These are phyloP conservation scores for Nidularia sp. DNA, from an alignment of 768 basidiomycete species.

Conservation along the genomic window DNA sequence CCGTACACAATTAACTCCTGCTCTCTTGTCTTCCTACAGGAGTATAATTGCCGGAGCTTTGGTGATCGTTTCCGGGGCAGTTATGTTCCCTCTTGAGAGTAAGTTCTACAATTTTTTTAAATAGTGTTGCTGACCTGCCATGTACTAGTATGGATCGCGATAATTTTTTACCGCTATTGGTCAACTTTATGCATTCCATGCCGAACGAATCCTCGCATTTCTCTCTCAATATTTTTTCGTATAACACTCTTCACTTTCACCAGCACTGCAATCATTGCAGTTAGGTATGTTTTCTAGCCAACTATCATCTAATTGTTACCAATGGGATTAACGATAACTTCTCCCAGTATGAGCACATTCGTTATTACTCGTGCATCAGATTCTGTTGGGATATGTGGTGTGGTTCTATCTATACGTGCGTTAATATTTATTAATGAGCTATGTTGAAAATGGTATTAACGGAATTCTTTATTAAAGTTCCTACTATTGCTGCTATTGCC, in stretches of 20 bases:
- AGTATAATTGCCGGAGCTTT: neutral
- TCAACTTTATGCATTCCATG: no score
- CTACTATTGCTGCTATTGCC: neutral
- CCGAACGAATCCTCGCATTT: no score
- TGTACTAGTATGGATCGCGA: neutral
- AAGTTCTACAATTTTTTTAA: neutral
- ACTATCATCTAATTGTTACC: neutral
- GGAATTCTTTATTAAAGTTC: neutral
- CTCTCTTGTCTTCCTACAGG: neutral
- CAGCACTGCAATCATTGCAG: no score
- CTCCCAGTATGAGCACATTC: neutral
- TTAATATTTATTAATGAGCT: no score
- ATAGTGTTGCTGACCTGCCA: neutral
- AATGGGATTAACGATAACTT: neutral
- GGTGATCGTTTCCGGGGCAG: neutral
- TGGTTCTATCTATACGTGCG: no score
- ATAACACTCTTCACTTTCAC: no score
- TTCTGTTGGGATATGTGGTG: neutral
- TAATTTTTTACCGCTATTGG: neutral
- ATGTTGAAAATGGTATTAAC: neutral
- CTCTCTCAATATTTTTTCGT: no score
- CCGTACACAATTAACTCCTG: neutral
- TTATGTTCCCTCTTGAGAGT: neutral
- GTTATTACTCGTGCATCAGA: neutral
- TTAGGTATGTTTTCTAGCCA: neutral